Evolutionary conservation across 208 protist species (phyloP).

Genomic region (Angomonas deanei): DNA sequence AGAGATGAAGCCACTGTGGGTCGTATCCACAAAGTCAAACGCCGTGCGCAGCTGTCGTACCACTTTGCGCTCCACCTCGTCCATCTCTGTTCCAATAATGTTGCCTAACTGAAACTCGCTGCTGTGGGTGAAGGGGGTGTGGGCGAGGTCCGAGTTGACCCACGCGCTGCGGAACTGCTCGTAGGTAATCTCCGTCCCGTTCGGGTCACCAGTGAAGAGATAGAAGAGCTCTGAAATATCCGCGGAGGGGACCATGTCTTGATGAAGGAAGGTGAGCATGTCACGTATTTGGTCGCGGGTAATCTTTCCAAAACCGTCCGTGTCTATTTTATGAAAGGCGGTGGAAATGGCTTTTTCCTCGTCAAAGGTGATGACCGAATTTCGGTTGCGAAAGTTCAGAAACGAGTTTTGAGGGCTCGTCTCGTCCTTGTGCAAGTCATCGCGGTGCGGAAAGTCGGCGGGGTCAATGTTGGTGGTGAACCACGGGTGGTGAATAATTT

Average conservation of each 20-base stretch:
- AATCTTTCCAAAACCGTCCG: slow-evolving; percentile 74
- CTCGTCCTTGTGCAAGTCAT: slow-evolving; percentile 18
- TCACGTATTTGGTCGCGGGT: slow-evolving; percentile 81
- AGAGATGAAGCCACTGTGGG: slow-evolving; percentile 72
- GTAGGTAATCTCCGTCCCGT: slow-evolving; percentile 57
- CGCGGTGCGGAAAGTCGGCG: slow-evolving; percentile 66
- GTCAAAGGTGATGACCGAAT: slow-evolving; percentile 42
- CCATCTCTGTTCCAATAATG: slow-evolving; percentile 72
- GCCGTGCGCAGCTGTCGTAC: slow-evolving; percentile 76
- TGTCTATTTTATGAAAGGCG: slow-evolving; percentile 77
- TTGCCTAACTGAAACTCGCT: slow-evolving; percentile 78
- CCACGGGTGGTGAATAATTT: slow-evolving; percentile 87
- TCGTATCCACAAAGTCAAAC: slow-evolving; percentile 84
- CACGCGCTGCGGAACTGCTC: slow-evolving; percentile 81
- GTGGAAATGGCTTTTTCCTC: slow-evolving; percentile 65
- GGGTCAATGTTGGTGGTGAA: slow-evolving; percentile 59
- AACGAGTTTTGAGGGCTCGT: slow-evolving; percentile 16
- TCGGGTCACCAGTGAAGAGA: slow-evolving; percentile 65
- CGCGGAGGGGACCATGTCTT: slow-evolving; percentile 37
- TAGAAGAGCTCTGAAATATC: slow-evolving; percentile 69
- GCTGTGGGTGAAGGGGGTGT: slow-evolving; percentile 46
- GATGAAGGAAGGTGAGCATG: slow-evolving; percentile 74
- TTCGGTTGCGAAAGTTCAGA: slow-evolving; percentile 51
- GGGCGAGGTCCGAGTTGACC: slow-evolving; percentile 72
- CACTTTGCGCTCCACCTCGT: slow-evolving; percentile 63